phyloP scores from a whole-genome alignment of 2,329 filamentous ascomycete genomes.

The Periconia sp. region DNA sequence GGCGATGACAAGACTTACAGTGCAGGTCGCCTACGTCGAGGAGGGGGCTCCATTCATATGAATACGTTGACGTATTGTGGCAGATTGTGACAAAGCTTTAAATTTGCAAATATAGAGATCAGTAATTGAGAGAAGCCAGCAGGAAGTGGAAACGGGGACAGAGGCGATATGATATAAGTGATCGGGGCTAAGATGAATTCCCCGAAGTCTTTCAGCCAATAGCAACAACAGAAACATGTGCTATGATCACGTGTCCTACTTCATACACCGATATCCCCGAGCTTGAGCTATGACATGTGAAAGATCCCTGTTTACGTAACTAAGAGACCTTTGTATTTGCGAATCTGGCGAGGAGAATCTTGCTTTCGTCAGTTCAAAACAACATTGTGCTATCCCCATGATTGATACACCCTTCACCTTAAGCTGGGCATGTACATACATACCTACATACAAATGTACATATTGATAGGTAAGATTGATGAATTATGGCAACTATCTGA shows the following conservation, averaged over 20 bases:
- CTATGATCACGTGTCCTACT: background rate
- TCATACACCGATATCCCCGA: background rate
- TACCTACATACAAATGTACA: too few species aligned
- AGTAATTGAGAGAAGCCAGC: background rate
- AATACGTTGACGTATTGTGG: background rate
- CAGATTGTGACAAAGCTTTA: too few species aligned
- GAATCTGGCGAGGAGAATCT: too few species aligned
- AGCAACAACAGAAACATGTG: background rate
- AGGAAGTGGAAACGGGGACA: background rate
- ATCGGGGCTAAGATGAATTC: background rate
- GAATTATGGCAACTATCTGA: too few species aligned
- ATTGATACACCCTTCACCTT: too few species aligned
- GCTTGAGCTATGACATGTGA: background rate
- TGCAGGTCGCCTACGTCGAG: slow-evolving; percentile 44
- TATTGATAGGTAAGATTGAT: too few species aligned
- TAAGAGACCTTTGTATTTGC: too few species aligned
- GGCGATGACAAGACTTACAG: slow-evolving; percentile 39
- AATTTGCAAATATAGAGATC: background rate
- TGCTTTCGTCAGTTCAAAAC: too few species aligned
- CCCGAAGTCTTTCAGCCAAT: background rate
- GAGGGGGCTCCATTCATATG: background rate
- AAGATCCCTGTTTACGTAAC: too few species aligned
- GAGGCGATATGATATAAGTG: background rate
- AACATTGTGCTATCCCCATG: too few species aligned
- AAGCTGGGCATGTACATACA: too few species aligned